Percentiles rank a stretch among this genome's conserved stretches.
phyloP scores from a whole-genome alignment of 768 basidiomycete species.

The Leccinum olivaceopallidum region DNA sequence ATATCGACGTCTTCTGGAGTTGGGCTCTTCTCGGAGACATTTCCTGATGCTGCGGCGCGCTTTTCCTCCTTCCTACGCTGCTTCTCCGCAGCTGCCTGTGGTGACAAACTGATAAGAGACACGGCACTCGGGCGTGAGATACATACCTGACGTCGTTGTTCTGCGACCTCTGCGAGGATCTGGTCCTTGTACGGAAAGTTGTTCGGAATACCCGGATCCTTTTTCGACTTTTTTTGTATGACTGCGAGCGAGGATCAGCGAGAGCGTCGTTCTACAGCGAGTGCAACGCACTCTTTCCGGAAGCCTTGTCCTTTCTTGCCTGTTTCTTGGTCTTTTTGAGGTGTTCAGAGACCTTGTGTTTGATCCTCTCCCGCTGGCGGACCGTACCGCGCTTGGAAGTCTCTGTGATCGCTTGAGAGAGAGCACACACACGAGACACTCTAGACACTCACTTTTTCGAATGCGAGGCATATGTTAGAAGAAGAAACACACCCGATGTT shows the following conservation, averaged over 20 bases:
- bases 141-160: conserved; percentile 69
- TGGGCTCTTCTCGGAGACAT: conserved; percentile 27
- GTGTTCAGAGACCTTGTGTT: conserved; percentile 74
- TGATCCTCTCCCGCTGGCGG: conserved; percentile 69
- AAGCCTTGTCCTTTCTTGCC: conserved; percentile 68
- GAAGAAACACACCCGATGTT: conserved; percentile 6
- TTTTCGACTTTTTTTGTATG: conserved; percentile 49
- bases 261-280: neutral
- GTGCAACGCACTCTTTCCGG: conserved; percentile 76
- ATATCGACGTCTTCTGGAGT: conserved; percentile 30
- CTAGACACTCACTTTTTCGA: conserved; percentile 55
- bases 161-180: conserved; percentile 87
- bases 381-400: conserved; percentile 81
- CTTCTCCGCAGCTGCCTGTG: conserved; percentile 77
- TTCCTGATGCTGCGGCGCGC: conserved; percentile 42
- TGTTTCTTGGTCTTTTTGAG: conserved; percentile 74
- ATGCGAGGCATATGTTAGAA: conserved; percentile 55
- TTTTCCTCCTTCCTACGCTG: conserved; percentile 64
- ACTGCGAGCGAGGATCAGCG: conserved; percentile 10
- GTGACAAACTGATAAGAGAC: neutral
- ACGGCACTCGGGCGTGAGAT: neutral
- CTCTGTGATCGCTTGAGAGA: conserved; percentile 44
- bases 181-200: conserved; percentile 94
- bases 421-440: neutral
- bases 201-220: conserved; percentile 93